These are phyloP conservation scores for Zancudomyces culisetae DNA, from an alignment of 371 early-diverging fungal genomes.

Conservation along the genomic window DNA sequence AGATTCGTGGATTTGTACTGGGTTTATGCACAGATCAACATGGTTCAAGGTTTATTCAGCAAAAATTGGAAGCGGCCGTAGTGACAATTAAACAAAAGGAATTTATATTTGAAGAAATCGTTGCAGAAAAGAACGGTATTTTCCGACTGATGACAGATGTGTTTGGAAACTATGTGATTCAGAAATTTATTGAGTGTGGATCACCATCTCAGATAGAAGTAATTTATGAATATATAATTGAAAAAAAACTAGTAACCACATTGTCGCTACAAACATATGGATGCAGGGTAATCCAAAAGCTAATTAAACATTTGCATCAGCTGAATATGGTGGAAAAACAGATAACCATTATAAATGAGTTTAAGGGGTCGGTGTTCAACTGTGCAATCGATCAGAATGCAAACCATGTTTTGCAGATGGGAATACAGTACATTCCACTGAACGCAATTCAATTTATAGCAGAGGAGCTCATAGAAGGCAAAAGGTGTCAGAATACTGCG, in stretches of 20 bases:
- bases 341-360: constrained; percentile 59
- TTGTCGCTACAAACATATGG: constrained; percentile 96
- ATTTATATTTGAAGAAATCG: constrained; percentile 86
- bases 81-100: constrained; percentile 73
- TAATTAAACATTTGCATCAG: constrained; percentile 78
- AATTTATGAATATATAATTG: constrained; percentile 72
- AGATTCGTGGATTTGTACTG: constrained; percentile 68
- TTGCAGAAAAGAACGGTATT: constrained; percentile 64
- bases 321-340: constrained; percentile 62
- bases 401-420: constrained; percentile 98
- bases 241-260: constrained; percentile 63
- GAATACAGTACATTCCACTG: constrained; percentile 77
- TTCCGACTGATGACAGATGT: constrained; percentile 91
- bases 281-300: constrained; percentile 96
- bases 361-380: constrained; percentile 76
- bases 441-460: constrained; percentile 68
- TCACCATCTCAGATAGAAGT: constrained; percentile 60
- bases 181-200: constrained; percentile 93
- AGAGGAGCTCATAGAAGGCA: not conserved
- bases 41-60: constrained; percentile 96
- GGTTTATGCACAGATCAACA: constrained; percentile 95
- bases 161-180: constrained; percentile 98
- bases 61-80: constrained; percentile 78
- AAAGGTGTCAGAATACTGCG: too few relatives aligned
- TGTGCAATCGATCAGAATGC: constrained; percentile 97